Conservation (phyloP, 1,284 basidiomycete species). For the Rhodotorula mucilaginosa region DNA sequence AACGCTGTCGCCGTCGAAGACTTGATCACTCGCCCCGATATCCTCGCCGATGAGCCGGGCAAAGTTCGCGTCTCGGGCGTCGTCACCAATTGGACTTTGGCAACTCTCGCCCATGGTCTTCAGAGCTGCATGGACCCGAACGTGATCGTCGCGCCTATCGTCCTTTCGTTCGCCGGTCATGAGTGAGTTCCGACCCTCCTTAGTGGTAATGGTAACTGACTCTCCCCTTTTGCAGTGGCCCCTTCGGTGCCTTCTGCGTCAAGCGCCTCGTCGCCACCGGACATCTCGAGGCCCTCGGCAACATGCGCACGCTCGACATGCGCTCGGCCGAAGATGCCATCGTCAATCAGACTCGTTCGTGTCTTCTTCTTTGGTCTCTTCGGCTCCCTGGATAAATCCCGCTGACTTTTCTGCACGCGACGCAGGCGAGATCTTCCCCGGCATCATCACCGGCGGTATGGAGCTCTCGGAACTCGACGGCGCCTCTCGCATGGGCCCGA, state of each 20-base stretch:
- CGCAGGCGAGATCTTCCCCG: constrained; percentile 68
- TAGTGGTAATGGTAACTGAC: background rate
- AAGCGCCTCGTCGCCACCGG: constrained; percentile 76
- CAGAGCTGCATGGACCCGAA: constrained; percentile 85
- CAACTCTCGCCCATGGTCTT: constrained; percentile 31
- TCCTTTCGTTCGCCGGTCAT: constrained; percentile 50
- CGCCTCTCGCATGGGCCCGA: constrained; percentile 51
- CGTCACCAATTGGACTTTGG: constrained; percentile 66
- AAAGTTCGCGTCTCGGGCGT: constrained; percentile 72
- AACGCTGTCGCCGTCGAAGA: constrained; percentile 72
- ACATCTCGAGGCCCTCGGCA: constrained; percentile 70
- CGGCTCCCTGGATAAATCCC: background rate
- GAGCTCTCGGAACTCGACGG: constrained; percentile 59
- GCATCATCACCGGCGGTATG: constrained; percentile 79
- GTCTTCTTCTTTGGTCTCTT: background rate
- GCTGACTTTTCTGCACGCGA: background rate
- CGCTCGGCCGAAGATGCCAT: constrained; percentile 32
- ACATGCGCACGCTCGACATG: constrained; percentile 70
- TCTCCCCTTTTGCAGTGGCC: constrained; percentile 62
- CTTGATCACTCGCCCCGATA: constrained; percentile 66
- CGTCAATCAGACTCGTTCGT: constrained; percentile 57
- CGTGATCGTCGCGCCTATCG: constrained; percentile 74
- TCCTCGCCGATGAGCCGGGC: constrained; percentile 49
- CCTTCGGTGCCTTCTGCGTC: constrained; percentile 80
- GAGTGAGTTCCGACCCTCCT: constrained; percentile 9